These are phyloP conservation scores for Ambrosiella beaveri DNA, from an alignment of 2,329 filamentous ascomycete genomes.

Conservation along the genomic window DNA sequence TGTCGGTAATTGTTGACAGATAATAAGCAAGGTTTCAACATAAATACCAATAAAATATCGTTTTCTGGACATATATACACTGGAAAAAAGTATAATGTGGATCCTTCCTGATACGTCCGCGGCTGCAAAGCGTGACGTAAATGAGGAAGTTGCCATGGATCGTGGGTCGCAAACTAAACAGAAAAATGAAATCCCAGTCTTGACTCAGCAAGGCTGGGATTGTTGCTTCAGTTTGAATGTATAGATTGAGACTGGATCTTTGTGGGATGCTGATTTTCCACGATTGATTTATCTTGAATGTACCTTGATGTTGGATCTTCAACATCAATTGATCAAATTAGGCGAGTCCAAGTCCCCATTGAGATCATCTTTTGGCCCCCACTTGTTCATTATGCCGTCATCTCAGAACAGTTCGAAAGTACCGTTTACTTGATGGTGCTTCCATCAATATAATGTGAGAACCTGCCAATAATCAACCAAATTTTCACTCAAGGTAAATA, in stretches of 20 bases:
- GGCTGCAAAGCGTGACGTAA: too few relatives aligned
- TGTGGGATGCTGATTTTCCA: not conserved
- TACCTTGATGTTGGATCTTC: not conserved
- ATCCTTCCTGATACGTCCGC: too few relatives aligned
- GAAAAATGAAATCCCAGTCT: not conserved
- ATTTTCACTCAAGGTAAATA: not conserved
- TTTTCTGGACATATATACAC: too few relatives aligned
- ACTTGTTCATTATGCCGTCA: too few relatives aligned
- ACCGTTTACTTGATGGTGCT: not conserved
- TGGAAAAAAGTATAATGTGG: too few relatives aligned
- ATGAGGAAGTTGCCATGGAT: not conserved
- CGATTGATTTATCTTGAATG: not conserved
- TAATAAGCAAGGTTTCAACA: not conserved
- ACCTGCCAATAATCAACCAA: not conserved
- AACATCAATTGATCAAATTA: too few relatives aligned
- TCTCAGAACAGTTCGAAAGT: not conserved
- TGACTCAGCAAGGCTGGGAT: too few relatives aligned
- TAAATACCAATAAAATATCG: too few relatives aligned
- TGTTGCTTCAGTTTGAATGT: not conserved
- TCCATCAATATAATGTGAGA: not conserved
- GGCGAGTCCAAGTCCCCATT: too few relatives aligned
- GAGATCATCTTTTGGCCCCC: too few relatives aligned
- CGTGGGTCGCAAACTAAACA: too few relatives aligned
- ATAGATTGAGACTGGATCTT: not conserved
- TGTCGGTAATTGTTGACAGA: not conserved